Conservation (phyloP, 2,329 filamentous ascomycete genomes). For the Colletotrichum neosansevieriae region DNA sequence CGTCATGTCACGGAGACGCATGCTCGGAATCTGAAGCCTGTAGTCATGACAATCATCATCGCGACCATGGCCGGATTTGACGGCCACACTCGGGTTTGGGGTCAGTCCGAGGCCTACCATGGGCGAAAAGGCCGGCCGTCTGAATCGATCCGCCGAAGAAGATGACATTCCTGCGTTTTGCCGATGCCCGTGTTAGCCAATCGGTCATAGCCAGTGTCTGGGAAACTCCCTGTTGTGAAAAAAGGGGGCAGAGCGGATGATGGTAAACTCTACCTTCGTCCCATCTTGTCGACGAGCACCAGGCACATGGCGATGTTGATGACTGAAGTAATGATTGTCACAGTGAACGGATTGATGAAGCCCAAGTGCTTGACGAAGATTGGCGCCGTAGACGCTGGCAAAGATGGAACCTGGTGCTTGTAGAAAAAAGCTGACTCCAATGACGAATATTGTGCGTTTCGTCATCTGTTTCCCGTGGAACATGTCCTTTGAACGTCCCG, state of each 20-base stretch:
- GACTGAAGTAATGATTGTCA: slow-evolving; percentile 41
- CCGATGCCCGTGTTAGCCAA: slow-evolving; percentile 24
- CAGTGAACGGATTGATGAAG: slow-evolving; percentile 46
- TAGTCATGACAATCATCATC: slow-evolving; percentile 48
- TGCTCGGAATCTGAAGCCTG: slow-evolving; percentile 50
- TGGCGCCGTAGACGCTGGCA: slow-evolving; percentile 47
- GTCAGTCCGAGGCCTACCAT: slow-evolving; percentile 23
- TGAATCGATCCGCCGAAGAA: slow-evolving; percentile 26
- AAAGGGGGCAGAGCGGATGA: neutral
- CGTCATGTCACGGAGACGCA: slow-evolving; percentile 48
- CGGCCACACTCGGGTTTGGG: slow-evolving; percentile 30
- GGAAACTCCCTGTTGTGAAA: slow-evolving; percentile 14
- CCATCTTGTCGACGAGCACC: slow-evolving; percentile 42
- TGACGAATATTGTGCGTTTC: slow-evolving; percentile 44
- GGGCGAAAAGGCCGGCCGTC: slow-evolving; percentile 10
- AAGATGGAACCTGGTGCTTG: slow-evolving; percentile 49
- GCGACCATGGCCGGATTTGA: slow-evolving; percentile 49
- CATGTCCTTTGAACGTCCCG: slow-evolving; percentile 50
- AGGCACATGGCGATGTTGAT: slow-evolving; percentile 41
- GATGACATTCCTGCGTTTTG: slow-evolving; percentile 9
- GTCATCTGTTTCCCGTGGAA: slow-evolving; percentile 42
- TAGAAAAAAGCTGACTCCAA: slow-evolving; percentile 48
- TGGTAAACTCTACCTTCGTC: slow-evolving; percentile 27
- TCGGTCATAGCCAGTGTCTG: neutral
- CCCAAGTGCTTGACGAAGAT: slow-evolving; percentile 47